Conservation (phyloP, 176 grass and related monocot species). For the Ensete ventricosum region DNA sequence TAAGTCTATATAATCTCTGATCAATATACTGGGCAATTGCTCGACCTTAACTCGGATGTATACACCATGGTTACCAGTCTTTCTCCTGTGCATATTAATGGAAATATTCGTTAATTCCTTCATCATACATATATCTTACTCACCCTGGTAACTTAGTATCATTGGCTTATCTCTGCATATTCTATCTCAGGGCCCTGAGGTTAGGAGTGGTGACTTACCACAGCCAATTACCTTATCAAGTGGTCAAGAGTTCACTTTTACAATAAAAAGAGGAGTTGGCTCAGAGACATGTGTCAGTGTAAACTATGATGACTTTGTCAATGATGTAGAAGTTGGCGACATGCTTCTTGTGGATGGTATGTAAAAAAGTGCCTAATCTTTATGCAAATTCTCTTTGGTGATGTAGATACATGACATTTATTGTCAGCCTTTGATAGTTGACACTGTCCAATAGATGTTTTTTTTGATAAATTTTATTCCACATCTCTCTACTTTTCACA, state of each 20-base stretch:
- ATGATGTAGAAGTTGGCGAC: conserved; percentile 91
- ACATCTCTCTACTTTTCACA: too few relatives aligned
- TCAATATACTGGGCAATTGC: not conserved
- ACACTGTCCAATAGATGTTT: too few relatives aligned
- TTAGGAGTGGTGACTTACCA: conserved; percentile 92
- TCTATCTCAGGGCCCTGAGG: conserved; percentile 64
- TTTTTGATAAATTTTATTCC: too few relatives aligned
- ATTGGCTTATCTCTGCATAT: not conserved
- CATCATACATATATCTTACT: not conserved
- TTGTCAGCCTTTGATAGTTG: not conserved
- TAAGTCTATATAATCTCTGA: not conserved
- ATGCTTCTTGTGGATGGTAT: conserved; percentile 99
- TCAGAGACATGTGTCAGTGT: conserved; percentile 97
- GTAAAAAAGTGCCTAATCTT: not conserved
- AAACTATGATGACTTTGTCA: conserved; percentile 97
- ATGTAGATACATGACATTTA: not conserved
- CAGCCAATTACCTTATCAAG: conserved; percentile 55
- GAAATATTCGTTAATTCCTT: not conserved
- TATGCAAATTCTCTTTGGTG: not conserved
- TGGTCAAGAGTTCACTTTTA: conserved; percentile 88
- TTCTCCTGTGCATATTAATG: not conserved
- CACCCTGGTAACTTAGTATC: not conserved
- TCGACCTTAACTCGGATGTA: not conserved
- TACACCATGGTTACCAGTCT: not conserved
- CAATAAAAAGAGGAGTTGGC: conserved; percentile 84